Evolutionary conservation across 768 basidiomycete genomes (phyloP).

Genomic region (Strobilomyces confusus): DNA sequence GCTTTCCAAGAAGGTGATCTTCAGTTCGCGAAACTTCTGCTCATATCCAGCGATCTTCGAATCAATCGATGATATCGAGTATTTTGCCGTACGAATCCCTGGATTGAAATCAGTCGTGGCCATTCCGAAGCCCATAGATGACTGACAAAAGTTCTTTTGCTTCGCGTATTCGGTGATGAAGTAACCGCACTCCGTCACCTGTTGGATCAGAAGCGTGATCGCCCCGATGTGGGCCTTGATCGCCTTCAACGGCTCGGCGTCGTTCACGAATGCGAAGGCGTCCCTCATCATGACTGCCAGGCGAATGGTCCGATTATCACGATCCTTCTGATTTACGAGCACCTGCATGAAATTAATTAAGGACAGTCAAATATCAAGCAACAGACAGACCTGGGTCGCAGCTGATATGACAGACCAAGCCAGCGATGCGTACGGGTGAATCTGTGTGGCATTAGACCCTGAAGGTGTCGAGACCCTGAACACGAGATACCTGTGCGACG

Average conservation of each 20-base stretch:
- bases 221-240: not conserved
- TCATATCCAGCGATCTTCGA: not conserved
- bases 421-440: no score
- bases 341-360: no score
- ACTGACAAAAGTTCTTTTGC: no score
- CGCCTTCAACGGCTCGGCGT: not conserved
- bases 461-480: no score
- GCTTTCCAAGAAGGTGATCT: not conserved
- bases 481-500: no score
- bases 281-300: not conserved
- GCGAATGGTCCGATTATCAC: not conserved
- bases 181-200: not conserved
- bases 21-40: not conserved
- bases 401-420: no score
- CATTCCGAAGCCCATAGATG: not conserved
- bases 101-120: not conserved
- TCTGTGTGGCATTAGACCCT: no score
- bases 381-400: no score
- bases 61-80: not conserved
- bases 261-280: not conserved
- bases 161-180: no score
- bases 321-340: not conserved
- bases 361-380: no score
- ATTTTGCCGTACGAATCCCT: not conserved
- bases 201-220: not conserved